phyloP scores from a whole-genome alignment of 2,329 filamentous ascomycete species.

The Curvularia sp. region DNA sequence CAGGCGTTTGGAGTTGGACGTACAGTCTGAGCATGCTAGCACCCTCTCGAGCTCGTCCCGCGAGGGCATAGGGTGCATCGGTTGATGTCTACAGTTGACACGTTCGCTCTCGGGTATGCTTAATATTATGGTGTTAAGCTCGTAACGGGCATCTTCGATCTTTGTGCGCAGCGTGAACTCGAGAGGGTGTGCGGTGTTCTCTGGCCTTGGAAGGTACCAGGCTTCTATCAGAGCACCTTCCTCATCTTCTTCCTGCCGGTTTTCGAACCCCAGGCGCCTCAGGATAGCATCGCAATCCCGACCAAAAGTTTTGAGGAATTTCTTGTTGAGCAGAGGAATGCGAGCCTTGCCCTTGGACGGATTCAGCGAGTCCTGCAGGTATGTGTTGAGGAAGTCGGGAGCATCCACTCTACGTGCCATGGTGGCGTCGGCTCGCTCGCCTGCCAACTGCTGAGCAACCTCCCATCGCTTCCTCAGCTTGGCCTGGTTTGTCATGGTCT shows the following conservation, averaged over 20 bases:
- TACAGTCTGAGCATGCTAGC: constrained; percentile 50
- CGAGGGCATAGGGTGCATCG: constrained; percentile 47
- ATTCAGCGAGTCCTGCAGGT: constrained; percentile 65
- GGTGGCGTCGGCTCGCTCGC: constrained; percentile 61
- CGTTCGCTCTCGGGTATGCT: constrained; percentile 45
- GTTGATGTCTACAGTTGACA: constrained; percentile 36
- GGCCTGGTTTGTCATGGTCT: constrained; percentile 61
- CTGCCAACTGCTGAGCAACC: constrained; percentile 58
- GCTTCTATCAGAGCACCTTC: constrained; percentile 39
- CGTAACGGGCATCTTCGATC: constrained; percentile 66
- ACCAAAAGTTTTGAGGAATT: constrained; percentile 69
- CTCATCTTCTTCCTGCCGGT: constrained; percentile 40
- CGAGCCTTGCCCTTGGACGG: constrained; percentile 58
- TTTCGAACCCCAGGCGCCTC: constrained; percentile 63
- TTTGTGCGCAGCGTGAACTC: constrained; percentile 33
- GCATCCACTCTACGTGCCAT: constrained; percentile 62
- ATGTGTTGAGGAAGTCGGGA: constrained; percentile 63
- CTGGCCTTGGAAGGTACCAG: constrained; percentile 46
- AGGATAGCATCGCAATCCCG: constrained; percentile 66
- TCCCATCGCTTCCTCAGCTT: constrained; percentile 62
- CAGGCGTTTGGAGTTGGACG: constrained; percentile 6
- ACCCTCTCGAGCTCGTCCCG: constrained; percentile 49
- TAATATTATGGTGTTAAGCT: constrained; percentile 62
- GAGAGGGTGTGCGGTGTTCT: constrained; percentile 28
- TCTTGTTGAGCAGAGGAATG: constrained; percentile 68